Base-by-base conservation (phyloP, 768 basidiomycete species). In the Naganishia randhawae region DNA sequence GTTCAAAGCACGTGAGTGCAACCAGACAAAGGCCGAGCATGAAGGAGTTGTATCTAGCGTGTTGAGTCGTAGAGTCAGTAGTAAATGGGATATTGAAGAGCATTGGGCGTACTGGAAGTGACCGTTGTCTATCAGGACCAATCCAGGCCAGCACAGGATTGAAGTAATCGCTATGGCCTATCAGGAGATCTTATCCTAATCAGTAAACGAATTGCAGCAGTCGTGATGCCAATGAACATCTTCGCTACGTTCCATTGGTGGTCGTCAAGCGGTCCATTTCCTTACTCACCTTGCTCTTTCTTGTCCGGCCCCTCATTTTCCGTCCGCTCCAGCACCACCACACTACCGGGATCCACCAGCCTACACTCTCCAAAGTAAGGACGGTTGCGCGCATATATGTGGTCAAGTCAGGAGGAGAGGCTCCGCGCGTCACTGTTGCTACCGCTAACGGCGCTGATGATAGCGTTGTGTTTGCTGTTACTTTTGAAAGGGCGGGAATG, bases 111-210 rank as follows among this genome's bases (percentile, higher is more conserved):
- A 79, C 80, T 98, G 93, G 74, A 95, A 95, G 77, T 97, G 93
- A 0, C 95, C 92, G 76, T 88, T 89, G 80, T 96, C 95, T 63
- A 95, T 84, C 22, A 96, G 81, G 10, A 92, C 81, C 35, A 96
- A 81, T 0, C 89, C 86, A 2, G 95, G 95, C 74, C 93, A 91
- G 16, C 93, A 83, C 17, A 95, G 81, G 13, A 95, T 81, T 3
- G 85, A 86, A 27, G 91, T 72, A 5, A 92, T 77, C 1, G 89
- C 88, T 27, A 78, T 89, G 84, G 74, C 63, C 88, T 89, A 51
- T n/a, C 25, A 64, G 73, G 54, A 71, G 66, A 69, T 55, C 14
- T 1, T 1, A 1, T 37, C 27, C 29, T 42, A 16, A 19, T 64
- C 51, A 66, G 65, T 8, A 48, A 22, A 22, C 11, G 16, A 22